These are phyloP conservation scores for Starmerella kuoi DNA, from an alignment of 805 yeast genomes.

Conservation along the genomic window DNA sequence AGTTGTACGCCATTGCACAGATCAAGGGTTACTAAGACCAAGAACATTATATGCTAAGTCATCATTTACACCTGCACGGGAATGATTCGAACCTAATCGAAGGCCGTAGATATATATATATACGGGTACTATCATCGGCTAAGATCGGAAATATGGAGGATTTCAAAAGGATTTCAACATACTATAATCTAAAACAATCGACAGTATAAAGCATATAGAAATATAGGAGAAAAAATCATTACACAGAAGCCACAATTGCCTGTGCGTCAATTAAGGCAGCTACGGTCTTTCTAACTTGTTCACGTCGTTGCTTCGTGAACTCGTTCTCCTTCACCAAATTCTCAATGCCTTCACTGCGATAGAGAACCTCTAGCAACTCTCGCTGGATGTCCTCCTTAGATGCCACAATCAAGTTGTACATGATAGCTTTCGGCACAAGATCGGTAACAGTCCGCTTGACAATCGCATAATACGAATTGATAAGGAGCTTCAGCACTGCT, in stretches of 20 bases:
- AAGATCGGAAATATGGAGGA: too few species aligned
- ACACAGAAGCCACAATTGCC: constrained; percentile 54
- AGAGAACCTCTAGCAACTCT: constrained; percentile 76
- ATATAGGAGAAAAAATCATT: too few species aligned
- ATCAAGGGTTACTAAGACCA: too few species aligned
- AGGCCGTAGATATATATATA: too few species aligned
- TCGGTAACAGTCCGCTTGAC: constrained; percentile 91
- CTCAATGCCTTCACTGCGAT: constrained; percentile 56
- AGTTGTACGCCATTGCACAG: too few species aligned
- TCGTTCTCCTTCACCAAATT: constrained; percentile 86
- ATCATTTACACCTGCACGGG: too few species aligned
- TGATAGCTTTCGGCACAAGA: constrained; percentile 86
- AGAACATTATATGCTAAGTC: too few species aligned
- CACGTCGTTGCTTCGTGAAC: constrained; percentile 80
- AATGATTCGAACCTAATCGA: too few species aligned
- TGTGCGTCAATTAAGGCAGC: constrained; percentile 80
- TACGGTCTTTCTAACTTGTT: constrained; percentile 89
- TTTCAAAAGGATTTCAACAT: too few species aligned
- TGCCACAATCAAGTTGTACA: constrained; percentile 74
- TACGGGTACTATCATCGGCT: too few species aligned
- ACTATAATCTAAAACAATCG: too few species aligned
- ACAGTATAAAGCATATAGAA: too few species aligned
- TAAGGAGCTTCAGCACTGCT: constrained; percentile 85
- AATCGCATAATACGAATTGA: constrained; percentile 78
- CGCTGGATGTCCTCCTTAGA: constrained; percentile 82